These are phyloP conservation scores for Crucibulum laeve DNA, from an alignment of 768 basidiomycete species.

Conservation along the genomic window DNA sequence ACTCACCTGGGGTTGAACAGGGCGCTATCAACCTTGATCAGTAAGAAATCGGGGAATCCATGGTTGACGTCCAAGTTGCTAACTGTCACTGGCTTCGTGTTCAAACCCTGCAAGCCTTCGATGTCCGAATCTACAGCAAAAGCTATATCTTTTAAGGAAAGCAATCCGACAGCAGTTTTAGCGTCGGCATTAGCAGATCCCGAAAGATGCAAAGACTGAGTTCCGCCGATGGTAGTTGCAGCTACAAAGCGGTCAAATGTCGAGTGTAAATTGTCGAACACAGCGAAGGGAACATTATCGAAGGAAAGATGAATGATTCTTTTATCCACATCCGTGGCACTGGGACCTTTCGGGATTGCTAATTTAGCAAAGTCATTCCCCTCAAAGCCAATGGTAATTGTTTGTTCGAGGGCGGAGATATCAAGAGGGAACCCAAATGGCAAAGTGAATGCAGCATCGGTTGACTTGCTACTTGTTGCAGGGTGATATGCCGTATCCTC, in stretches of 20 bases:
- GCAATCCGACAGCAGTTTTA: conserved; percentile 59
- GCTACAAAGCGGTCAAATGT: conserved; percentile 62
- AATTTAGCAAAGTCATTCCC: conserved; percentile 58
- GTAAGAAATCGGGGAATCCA: conserved; percentile 61
- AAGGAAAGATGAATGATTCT: conserved; percentile 63
- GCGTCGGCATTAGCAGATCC: conserved; percentile 56
- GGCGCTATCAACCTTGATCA: conserved; percentile 58
- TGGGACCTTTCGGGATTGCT: conserved; percentile 51
- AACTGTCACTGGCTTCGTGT: conserved; percentile 51
- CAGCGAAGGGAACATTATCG: conserved; percentile 53
- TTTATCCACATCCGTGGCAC: conserved; percentile 55
- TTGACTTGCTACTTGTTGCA: conserved; percentile 50
- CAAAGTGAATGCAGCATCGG: conserved; percentile 59
- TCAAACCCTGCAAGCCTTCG: conserved; percentile 60
- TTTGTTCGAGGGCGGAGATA: conserved; percentile 57
- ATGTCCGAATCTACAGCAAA: conserved; percentile 59
- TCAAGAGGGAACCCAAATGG: conserved; percentile 72
- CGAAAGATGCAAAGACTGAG: conserved; percentile 43
- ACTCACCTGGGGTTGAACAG: conserved; percentile 64
- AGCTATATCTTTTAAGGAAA: conserved; percentile 50
- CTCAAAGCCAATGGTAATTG: conserved; percentile 46
- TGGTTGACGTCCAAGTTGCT: conserved; percentile 61
- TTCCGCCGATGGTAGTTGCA: conserved; percentile 46
- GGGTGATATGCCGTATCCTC: conserved; percentile 54
- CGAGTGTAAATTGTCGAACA: conserved; percentile 39